Conservation (phyloP, 2,329 filamentous ascomycete genomes). For the Botrytis cinerea region DNA sequence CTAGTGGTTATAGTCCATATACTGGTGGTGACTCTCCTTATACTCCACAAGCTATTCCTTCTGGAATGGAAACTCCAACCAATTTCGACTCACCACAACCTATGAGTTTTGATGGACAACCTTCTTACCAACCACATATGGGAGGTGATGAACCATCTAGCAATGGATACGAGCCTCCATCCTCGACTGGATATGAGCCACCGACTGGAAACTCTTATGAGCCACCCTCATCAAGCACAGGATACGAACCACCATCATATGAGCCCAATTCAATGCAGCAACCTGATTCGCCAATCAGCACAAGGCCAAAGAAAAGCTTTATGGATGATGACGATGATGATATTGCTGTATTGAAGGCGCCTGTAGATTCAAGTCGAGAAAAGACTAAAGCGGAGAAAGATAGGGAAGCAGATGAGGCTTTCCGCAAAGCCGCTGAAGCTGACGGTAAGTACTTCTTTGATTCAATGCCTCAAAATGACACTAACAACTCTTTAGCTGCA, state of each 20-base stretch:
- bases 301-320: slow-evolving; percentile 71
- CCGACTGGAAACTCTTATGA: slow-evolving; percentile 34
- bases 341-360: slow-evolving; percentile 50
- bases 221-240: slow-evolving; percentile 29
- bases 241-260: slow-evolving; percentile 51
- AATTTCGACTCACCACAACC: slow-evolving; percentile 31
- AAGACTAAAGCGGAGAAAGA: slow-evolving; percentile 71
- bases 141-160: slow-evolving; percentile 28
- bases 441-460: slow-evolving; percentile 56
- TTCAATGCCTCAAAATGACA: background rate
- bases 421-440: slow-evolving; percentile 79
- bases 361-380: slow-evolving; percentile 47
- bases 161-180: slow-evolving; percentile 45
- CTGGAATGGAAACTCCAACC: background rate
- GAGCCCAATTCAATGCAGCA: slow-evolving; percentile 54
- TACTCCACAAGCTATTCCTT: slow-evolving; percentile 10
- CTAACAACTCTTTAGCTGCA: slow-evolving; percentile 53
- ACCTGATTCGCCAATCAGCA: slow-evolving; percentile 43
- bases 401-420: slow-evolving; percentile 79
- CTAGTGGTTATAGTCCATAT: slow-evolving; percentile 31
- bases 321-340: slow-evolving; percentile 82
- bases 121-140: slow-evolving; percentile 22
- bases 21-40: slow-evolving; percentile 23
- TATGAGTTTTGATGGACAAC: slow-evolving; percentile 28
- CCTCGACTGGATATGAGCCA: slow-evolving; percentile 34